These are phyloP conservation scores for Sambucus nigra DNA, from an alignment of 129 eudicot species.

Conservation along the genomic window DNA sequence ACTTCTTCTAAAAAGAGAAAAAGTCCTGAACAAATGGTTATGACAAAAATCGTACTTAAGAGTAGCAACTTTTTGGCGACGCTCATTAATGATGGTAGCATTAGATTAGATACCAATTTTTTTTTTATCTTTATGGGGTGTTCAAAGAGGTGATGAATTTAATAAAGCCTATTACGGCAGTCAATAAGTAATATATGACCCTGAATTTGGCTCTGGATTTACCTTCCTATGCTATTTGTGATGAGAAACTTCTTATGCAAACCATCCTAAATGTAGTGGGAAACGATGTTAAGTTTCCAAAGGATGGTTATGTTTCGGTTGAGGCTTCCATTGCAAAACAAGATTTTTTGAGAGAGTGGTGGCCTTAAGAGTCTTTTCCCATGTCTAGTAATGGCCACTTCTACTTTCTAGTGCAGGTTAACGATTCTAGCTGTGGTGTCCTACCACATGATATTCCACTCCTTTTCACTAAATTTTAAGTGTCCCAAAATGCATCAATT, in stretches of 20 bases:
- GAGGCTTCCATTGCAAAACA: slow-evolving; percentile 44
- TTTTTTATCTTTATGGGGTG: slow-evolving; percentile 39
- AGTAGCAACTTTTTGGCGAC: slow-evolving; percentile 56
- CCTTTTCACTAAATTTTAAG: slow-evolving; percentile 33
- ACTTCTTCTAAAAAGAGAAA: slow-evolving; percentile 41
- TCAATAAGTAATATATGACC: slow-evolving; percentile 39
- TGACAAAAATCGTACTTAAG: slow-evolving; percentile 49
- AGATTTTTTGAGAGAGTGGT: slow-evolving; percentile 43
- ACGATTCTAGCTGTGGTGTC: slow-evolving; percentile 49
- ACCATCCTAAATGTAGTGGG: slow-evolving; percentile 48
- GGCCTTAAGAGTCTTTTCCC: slow-evolving; percentile 35
- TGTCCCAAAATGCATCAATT: slow-evolving; percentile 26
- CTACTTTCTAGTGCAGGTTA: slow-evolving; percentile 55
- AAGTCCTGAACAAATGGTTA: slow-evolving; percentile 54
- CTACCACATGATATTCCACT: slow-evolving; percentile 33
- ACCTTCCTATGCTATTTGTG: slow-evolving; percentile 48
- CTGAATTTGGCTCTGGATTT: slow-evolving; percentile 34
- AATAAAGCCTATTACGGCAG: slow-evolving; percentile 49
- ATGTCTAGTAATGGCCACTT: slow-evolving; percentile 35
- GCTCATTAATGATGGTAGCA: slow-evolving; percentile 58
- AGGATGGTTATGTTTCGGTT: slow-evolving; percentile 46
- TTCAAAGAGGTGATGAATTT: slow-evolving; percentile 39
- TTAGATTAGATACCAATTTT: slow-evolving; percentile 28
- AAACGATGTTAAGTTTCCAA: slow-evolving; percentile 65
- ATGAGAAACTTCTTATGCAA: slow-evolving; percentile 53